Evolutionary conservation across 345 rosid genomes (phyloP).

Genomic region (Eucalyptus cladocalyx): DNA sequence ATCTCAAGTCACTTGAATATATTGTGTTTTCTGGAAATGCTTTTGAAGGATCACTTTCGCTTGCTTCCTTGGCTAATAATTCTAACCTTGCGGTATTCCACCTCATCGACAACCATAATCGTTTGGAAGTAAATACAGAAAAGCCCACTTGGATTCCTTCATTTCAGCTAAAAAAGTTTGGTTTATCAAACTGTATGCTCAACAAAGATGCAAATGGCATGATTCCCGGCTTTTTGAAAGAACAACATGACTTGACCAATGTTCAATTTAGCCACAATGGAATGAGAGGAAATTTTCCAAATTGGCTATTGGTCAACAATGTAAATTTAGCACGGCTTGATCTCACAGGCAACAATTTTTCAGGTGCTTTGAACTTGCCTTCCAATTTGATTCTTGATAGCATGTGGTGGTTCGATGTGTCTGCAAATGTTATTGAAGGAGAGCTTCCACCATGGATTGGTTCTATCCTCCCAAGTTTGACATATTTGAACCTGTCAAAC

Average conservation of each 20-base stretch:
- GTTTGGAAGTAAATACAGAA: background rate
- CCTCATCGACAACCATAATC: background rate
- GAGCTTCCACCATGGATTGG: constrained; percentile 1
- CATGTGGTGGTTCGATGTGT: background rate
- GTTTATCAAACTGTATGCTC: background rate
- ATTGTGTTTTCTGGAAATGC: background rate
- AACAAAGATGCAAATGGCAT: background rate
- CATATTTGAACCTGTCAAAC: background rate
- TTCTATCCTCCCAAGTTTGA: background rate
- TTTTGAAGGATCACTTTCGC: background rate
- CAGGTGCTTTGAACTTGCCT: background rate
- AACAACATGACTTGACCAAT: background rate
- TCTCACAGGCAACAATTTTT: background rate
- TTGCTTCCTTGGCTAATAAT: background rate
- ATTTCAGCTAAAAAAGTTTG: background rate
- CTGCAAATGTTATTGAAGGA: background rate
- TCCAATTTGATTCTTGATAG: background rate
- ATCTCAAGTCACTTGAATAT: background rate
- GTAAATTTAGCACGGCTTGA: background rate
- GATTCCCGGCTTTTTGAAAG: background rate
- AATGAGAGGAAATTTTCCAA: background rate
- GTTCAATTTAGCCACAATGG: background rate
- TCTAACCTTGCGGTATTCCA: background rate
- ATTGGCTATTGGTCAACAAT: constrained; percentile 19
- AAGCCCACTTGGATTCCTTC: background rate